phyloP scores from a whole-genome alignment of 2,329 filamentous ascomycete species.

The Xylariaceae sp. region DNA sequence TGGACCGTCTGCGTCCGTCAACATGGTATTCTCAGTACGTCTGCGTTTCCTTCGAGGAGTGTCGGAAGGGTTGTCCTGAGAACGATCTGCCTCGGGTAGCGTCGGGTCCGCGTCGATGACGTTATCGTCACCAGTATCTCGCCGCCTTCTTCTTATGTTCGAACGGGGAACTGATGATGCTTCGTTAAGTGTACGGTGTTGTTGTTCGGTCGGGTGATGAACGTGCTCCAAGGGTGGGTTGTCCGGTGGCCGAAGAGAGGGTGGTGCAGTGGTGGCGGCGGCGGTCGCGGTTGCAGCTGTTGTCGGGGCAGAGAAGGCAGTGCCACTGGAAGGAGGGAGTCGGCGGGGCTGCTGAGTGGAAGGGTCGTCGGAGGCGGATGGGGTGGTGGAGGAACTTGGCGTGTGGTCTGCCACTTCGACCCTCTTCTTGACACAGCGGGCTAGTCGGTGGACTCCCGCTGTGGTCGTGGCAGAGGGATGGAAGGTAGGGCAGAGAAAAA shows the following conservation, averaged over 20 bases:
- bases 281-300: slow-evolving; percentile 16
- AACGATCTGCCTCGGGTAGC: slow-evolving; percentile 23
- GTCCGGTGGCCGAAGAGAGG: slow-evolving; percentile 4
- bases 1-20: slow-evolving; percentile 51
- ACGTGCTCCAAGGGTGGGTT: slow-evolving; percentile 11
- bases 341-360: slow-evolving; percentile 51
- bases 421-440: slow-evolving; percentile 42
- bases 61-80: slow-evolving; percentile 16
- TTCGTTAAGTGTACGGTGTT: slow-evolving; percentile 4
- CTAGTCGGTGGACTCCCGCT: slow-evolving; percentile 35
- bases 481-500: not conserved
- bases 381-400: slow-evolving; percentile 46
- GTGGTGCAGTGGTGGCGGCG: slow-evolving; percentile 18
- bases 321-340: slow-evolving; percentile 46
- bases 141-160: slow-evolving; percentile 54
- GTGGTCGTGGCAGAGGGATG: slow-evolving; percentile 21
- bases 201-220: slow-evolving; percentile 11
- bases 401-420: slow-evolving; percentile 72
- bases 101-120: slow-evolving; percentile 15
- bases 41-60: slow-evolving; percentile 54
- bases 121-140: slow-evolving; percentile 40
- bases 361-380: slow-evolving; percentile 65
- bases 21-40: slow-evolving; percentile 56
- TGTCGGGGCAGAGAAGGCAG: slow-evolving; percentile 40
- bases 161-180: slow-evolving; percentile 25